Evolutionary conservation across 306 rosid species (phyloP), one percentile per base, ranked within the genome.

Genomic region (Prunus dulcis): DNA sequence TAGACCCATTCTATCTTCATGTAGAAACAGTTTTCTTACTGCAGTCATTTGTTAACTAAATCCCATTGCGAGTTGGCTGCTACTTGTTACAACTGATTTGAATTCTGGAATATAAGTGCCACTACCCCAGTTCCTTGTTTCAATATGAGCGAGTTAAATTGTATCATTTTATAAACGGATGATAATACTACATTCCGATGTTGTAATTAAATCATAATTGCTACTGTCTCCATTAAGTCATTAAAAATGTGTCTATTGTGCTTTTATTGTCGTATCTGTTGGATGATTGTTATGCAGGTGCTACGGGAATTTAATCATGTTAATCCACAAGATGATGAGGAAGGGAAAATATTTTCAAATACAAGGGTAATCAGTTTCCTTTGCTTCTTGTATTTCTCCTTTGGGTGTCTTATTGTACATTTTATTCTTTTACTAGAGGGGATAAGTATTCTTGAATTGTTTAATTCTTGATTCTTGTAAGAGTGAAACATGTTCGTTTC

Each of bases 221-320:
- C 65, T 19, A 47, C 34, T 60, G 15, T 23, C 38, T 49, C n/a
- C 38, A 34, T 55, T 20, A 57, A 17, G 69, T n/a, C 46, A 32
- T 64, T 20, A 19, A 55, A 32, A 69, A 50, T 60, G 32, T 74
- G 28, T 47, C 60, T 50, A 19, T 70, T 25, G 43, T 71, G 13
- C 62, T 47, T 73, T 73, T 62, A 49, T 76, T 52, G 77, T 72
- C 70, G 56, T 78, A 81, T 82, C 34, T 67, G 58, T 75, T 76
- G 64, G 79, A 66, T 88, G 71, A 68, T 76, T 83, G 78, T 49
- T 64, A 56, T 52, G 25, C 89, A 96, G 97, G 93, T 96, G 76
- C 96, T 96, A 81, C 84, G 99, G 64, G 99, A 96, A 83, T 96
- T 96, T 85, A 90, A 92, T 91, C 99, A 95, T 81, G 97, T 95